Evolutionary conservation across 495 filamentous ascomycete genomes (phyloP).

Genomic region (Lasiosphaeria ovina): DNA sequence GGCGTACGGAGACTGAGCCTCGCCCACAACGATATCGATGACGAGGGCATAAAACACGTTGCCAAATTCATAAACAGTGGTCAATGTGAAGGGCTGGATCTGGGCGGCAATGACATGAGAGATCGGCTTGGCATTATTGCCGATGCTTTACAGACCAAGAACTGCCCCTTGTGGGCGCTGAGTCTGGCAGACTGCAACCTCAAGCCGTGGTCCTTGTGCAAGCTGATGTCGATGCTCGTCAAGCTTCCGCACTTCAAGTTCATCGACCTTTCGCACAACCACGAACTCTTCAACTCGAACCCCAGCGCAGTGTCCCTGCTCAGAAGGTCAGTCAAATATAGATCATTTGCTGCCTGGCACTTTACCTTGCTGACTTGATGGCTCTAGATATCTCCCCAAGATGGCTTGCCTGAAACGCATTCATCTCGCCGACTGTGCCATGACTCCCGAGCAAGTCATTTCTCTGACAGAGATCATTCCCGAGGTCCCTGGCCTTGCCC

Average conservation of each 20-base stretch:
- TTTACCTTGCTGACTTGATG: constrained; percentile 14
- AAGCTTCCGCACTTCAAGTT: constrained; percentile 76
- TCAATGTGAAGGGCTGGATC: constrained; percentile 82
- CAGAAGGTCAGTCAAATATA: constrained; percentile 52
- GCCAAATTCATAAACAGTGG: constrained; percentile 69
- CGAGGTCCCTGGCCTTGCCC: constrained; percentile 76
- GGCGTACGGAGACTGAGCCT: constrained; percentile 75
- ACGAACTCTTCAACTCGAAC: constrained; percentile 67
- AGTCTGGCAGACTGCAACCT: constrained; percentile 88
- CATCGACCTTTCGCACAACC: constrained; percentile 89
- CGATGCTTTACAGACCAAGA: constrained; percentile 57
- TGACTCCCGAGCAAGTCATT: constrained; percentile 84
- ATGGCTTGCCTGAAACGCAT: constrained; percentile 79
- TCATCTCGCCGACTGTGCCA: constrained; percentile 82
- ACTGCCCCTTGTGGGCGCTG: constrained; percentile 68
- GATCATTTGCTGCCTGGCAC: neutral
- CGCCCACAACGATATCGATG: constrained; percentile 74
- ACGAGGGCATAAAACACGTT: constrained; percentile 71
- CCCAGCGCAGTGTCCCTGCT: constrained; percentile 75
- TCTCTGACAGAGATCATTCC: constrained; percentile 85
- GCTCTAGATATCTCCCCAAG: constrained; percentile 68
- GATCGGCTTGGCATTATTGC: constrained; percentile 68
- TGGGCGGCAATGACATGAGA: constrained; percentile 83
- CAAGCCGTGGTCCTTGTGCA: constrained; percentile 64
- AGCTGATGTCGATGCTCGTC: constrained; percentile 71